A percentile compares a stretch with the other conserved stretches of the same genome.
Evolutionary conservation across 1,284 basidiomycete species (phyloP).

Genomic region (Ustilago vetiveriae): DNA sequence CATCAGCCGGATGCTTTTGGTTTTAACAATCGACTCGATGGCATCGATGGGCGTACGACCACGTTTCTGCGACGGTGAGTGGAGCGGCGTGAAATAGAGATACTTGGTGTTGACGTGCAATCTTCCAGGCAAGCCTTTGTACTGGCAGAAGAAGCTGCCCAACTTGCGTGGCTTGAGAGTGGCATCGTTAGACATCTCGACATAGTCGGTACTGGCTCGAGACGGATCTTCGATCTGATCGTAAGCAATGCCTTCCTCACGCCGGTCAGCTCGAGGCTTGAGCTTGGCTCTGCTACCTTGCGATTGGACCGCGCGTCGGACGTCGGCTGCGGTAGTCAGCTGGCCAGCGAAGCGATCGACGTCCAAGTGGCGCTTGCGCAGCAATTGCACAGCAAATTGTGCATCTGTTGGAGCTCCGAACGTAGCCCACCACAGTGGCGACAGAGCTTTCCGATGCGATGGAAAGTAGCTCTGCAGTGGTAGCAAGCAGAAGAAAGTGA

Average conservation of each 20-base stretch:
- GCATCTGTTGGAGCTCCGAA: slow-evolving; percentile 65
- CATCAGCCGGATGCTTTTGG: slow-evolving; percentile 55
- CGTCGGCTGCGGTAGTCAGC: slow-evolving; percentile 26
- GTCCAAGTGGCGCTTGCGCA: slow-evolving; percentile 58
- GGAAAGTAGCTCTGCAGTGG: slow-evolving; percentile 66
- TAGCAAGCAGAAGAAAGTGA: slow-evolving; percentile 61
- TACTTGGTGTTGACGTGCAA: slow-evolving; percentile 59
- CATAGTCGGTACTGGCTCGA: slow-evolving; percentile 41
- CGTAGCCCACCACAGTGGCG: slow-evolving; percentile 65
- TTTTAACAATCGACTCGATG: slow-evolving; percentile 62
- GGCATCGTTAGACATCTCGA: slow-evolving; percentile 35
- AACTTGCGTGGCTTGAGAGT: slow-evolving; percentile 57
- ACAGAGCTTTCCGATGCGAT: slow-evolving; percentile 63
- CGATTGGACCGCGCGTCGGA: slow-evolving; percentile 28
- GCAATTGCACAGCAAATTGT: slow-evolving; percentile 63
- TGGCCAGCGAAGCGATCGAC: slow-evolving; percentile 30
- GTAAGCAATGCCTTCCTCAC: slow-evolving; percentile 41
- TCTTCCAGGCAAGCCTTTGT: slow-evolving; percentile 62
- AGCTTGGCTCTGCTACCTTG: slow-evolving; percentile 10
- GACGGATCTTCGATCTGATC: slow-evolving; percentile 45
- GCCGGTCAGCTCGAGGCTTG: slow-evolving; percentile 32
- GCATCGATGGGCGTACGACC: slow-evolving; percentile 56
- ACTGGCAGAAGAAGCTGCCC: slow-evolving; percentile 66
- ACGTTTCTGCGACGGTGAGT: slow-evolving; percentile 49
- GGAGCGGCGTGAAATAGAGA: slow-evolving; percentile 62